These are phyloP conservation scores for Trichomonas vaginalis DNA, from an alignment of 208 protist genomes.

Conservation along the genomic window DNA sequence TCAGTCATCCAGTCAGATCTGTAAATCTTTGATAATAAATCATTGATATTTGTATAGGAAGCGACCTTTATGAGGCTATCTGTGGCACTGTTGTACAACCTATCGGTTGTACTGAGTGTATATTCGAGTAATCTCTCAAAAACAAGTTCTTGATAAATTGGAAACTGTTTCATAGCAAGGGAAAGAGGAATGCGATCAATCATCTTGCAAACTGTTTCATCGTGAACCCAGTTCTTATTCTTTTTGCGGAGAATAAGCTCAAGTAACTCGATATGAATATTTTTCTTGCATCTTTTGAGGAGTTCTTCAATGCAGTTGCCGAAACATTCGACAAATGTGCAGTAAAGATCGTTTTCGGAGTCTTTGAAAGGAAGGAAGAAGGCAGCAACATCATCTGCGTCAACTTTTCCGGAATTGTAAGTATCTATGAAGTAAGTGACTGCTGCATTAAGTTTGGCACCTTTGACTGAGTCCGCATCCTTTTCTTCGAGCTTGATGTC, in stretches of 20 bases:
- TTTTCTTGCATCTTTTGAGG: not conserved
- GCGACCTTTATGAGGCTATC: not conserved
- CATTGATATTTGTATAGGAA: not conserved
- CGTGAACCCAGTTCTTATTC: constrained; percentile 13
- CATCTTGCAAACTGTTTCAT: not conserved
- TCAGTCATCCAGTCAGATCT: not conserved
- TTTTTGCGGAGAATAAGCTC: not conserved
- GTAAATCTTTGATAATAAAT: not conserved
- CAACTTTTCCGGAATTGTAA: not conserved
- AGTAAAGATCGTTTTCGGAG: not conserved
- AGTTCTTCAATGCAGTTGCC: not conserved
- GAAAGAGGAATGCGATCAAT: not conserved
- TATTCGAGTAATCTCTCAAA: not conserved
- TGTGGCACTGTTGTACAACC: not conserved
- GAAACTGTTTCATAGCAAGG: not conserved
- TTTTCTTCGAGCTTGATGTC: not conserved
- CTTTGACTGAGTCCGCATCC: not conserved
- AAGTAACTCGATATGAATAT: not conserved
- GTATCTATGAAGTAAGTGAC: not conserved
- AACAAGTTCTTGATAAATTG: not conserved
- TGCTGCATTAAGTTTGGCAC: not conserved
- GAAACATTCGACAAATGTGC: not conserved
- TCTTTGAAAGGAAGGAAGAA: not conserved
- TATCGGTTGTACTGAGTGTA: not conserved
- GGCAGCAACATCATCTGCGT: not conserved